Evolutionary conservation across 441 rosid species (phyloP).

Genomic region (Pelargonium cotyledonis): DNA sequence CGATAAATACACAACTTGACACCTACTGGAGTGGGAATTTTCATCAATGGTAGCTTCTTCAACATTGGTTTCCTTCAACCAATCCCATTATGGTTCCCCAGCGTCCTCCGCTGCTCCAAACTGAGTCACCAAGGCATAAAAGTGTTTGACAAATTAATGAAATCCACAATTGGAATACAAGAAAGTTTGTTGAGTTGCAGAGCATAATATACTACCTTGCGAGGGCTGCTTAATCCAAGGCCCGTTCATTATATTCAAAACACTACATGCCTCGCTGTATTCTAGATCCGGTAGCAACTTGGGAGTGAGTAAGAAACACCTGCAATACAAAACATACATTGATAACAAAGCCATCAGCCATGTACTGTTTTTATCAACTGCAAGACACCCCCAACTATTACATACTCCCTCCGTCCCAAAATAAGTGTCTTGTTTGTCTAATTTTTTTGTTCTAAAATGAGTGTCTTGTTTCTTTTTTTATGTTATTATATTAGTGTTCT

Average conservation of each 20-base stretch:
- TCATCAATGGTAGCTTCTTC: constrained; percentile 10
- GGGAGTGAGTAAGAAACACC: constrained; percentile 90
- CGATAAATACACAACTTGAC: no score
- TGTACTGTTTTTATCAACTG: neutral
- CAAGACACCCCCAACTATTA: no score
- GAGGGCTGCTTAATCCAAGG: constrained; percentile 91
- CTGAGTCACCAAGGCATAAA: constrained; percentile 24
- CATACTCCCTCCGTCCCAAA: no score
- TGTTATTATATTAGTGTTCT: no score
- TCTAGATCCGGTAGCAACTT: constrained; percentile 83
- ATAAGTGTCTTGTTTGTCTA: no score
- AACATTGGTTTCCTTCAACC: constrained; percentile 34
- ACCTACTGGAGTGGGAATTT: neutral
- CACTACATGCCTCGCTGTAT: constrained; percentile 86
- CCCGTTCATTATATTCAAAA: constrained; percentile 89
- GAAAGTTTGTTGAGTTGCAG: neutral
- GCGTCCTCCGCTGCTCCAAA: constrained; percentile 66
- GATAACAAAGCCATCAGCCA: neutral
- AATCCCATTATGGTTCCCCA: constrained; percentile 59
- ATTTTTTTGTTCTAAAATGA: no score
- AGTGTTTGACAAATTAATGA: neutral
- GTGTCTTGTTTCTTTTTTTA: no score
- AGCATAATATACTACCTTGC: constrained; percentile 40
- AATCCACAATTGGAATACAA: neutral
- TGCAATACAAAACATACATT: constrained; percentile 20